These are phyloP conservation scores for Venturia effusa DNA, from an alignment of 2,329 filamentous ascomycete species.

Conservation along the genomic window DNA sequence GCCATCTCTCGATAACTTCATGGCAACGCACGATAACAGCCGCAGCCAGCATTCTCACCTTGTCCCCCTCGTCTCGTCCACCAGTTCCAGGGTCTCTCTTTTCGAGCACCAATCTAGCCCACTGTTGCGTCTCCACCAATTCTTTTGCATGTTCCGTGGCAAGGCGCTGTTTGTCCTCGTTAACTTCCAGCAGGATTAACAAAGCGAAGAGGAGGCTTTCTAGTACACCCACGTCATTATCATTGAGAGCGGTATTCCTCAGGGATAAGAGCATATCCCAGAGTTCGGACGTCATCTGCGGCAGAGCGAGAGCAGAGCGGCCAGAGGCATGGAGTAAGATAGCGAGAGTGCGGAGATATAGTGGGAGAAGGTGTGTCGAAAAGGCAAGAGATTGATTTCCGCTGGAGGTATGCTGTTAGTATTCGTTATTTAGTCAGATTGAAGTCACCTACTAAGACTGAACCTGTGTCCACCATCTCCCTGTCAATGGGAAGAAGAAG, in stretches of 20 bases:
- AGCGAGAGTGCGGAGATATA: constrained; percentile 78
- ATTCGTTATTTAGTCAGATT: constrained; percentile 11
- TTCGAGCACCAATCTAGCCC: constrained; percentile 70
- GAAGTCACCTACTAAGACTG: constrained; percentile 35
- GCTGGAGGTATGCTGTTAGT: constrained; percentile 20
- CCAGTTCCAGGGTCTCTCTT: constrained; percentile 25
- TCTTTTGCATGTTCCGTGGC: constrained; percentile 65
- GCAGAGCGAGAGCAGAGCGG: constrained; percentile 62
- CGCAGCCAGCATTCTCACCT: constrained; percentile 67
- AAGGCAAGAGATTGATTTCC: constrained; percentile 50
- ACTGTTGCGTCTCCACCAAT: constrained; percentile 77
- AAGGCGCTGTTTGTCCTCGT: constrained; percentile 59
- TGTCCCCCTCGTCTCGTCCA: constrained; percentile 58
- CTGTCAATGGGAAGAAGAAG: constrained; percentile 82
- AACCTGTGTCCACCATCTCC: constrained; percentile 60
- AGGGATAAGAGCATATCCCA: constrained; percentile 73
- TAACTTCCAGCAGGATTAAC: constrained; percentile 71
- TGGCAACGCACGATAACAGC: constrained; percentile 66
- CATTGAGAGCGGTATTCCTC: constrained; percentile 35
- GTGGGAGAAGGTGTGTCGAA: constrained; percentile 62
- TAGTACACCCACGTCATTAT: constrained; percentile 54
- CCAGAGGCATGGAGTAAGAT: constrained; percentile 76
- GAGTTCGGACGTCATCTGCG: constrained; percentile 72
- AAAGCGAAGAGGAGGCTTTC: constrained; percentile 70
- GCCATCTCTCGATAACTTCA: constrained; percentile 74